These are phyloP conservation scores for Venturia oleaginea DNA, from an alignment of 2,329 filamentous ascomycete genomes.

Conservation along the genomic window DNA sequence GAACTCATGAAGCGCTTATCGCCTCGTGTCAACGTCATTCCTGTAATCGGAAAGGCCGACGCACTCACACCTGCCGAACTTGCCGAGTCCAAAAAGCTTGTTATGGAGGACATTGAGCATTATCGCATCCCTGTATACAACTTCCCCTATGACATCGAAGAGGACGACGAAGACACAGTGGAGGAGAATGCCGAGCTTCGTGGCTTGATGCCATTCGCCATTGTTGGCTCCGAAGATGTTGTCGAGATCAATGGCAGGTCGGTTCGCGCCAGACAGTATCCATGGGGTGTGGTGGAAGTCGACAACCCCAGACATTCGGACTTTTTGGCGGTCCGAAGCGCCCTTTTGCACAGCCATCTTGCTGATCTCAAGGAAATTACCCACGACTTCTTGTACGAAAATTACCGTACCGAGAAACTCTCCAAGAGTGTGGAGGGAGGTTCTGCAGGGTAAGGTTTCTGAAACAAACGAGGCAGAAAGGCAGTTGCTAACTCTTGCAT, in stretches of 20 bases:
- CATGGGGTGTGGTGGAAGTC: slow-evolving; percentile 97
- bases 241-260: slow-evolving; percentile 89
- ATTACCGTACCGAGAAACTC: slow-evolving; percentile 99
- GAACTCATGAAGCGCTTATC: slow-evolving; percentile 99
- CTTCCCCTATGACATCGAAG: slow-evolving; percentile 99
- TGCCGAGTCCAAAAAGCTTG: slow-evolving; percentile 97
- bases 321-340: slow-evolving; percentile 93
- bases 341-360: slow-evolving; percentile 92
- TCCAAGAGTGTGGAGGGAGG: slow-evolving; percentile 97
- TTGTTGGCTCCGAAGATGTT: slow-evolving; percentile 93
- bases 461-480: background rate
- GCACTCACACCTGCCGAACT: slow-evolving; percentile 93
- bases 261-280: slow-evolving; percentile 92
- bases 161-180: slow-evolving; percentile 98
- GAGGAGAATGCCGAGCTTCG: slow-evolving; percentile 98
- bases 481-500: slow-evolving; percentile 24
- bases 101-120: slow-evolving; percentile 99
- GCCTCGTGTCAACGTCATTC: slow-evolving; percentile 96
- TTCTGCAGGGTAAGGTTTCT: slow-evolving; percentile 69
- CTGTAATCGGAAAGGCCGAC: slow-evolving; percentile 96
- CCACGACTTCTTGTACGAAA: slow-evolving; percentile 99
- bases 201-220: slow-evolving; percentile 97
- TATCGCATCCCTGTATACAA: slow-evolving; percentile 99
- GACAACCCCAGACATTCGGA: slow-evolving; percentile 98
- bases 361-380: slow-evolving; percentile 99